Conservation (phyloP, 148 eudicot species). For the Rhododendron kiyosumense region DNA sequence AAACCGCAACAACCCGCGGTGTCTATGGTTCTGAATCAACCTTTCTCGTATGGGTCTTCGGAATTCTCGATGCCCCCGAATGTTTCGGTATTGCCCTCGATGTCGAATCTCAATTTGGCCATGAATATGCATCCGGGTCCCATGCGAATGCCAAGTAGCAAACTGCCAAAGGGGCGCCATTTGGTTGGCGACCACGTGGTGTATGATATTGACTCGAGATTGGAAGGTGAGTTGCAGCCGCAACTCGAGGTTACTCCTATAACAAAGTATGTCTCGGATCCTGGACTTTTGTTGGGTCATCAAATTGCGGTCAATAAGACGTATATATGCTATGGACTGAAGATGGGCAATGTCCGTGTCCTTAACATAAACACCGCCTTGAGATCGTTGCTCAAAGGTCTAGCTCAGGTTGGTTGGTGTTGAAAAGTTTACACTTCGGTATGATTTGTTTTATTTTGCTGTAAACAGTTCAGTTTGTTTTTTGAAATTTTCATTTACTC, state of each 20-base stretch:
- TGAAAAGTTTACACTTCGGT: not conserved
- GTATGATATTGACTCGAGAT: conserved; percentile 76
- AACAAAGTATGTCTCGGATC: conserved; percentile 88
- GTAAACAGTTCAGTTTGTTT: not conserved
- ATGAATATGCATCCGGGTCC: conserved; percentile 34
- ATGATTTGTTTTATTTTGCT: not conserved
- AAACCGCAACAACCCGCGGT: conserved; percentile 26
- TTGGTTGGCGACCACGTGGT: conserved; percentile 52
- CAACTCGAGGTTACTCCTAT: conserved; percentile 96
- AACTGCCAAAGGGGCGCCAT: conserved; percentile 80
- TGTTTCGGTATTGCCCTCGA: conserved; percentile 14
- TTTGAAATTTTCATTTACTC: not conserved
- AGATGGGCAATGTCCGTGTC: conserved; percentile 81
- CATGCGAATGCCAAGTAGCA: conserved; percentile 71
- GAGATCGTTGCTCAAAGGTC: conserved; percentile 85
- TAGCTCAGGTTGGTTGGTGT: conserved; percentile 61
- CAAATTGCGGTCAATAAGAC: conserved; percentile 93
- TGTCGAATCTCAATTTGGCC: conserved; percentile 19
- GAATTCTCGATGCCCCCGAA: conserved; percentile 26
- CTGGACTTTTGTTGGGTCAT: conserved; percentile 74
- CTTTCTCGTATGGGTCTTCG: conserved; percentile 37
- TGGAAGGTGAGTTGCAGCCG: conserved; percentile 90
- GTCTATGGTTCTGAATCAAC: conserved; percentile 24
- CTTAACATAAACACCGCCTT: conserved; percentile 89
- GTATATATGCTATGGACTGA: conserved; percentile 91